Base-by-base conservation (phyloP, 345 rosid species). In the Aethionema arabicum region DNA sequence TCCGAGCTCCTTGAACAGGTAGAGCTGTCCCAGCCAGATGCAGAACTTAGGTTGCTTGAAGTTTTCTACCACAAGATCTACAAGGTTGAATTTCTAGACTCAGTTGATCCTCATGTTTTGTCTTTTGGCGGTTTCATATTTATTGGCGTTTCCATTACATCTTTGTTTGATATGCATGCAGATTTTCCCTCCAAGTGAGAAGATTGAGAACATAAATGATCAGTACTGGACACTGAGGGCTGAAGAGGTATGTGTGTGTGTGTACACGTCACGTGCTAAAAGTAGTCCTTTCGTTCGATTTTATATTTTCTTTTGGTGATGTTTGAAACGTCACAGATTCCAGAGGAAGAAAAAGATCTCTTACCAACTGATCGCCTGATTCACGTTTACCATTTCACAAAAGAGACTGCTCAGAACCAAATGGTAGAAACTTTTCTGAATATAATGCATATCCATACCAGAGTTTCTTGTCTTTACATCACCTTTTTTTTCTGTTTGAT, bases 221-320 rank as follows among this genome's bases (percentile, higher is more conserved):
- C 96, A 90, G 72, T 93, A 90, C 73, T 93, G 97, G 99, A 93
- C 97, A 33, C 64, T 93, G 40, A 90, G 99, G 8, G 97, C 96
- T 58, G 99, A 93, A 67, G 99, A 93, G 99, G 99, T 72, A 76
- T 67, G 72, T 76, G 45, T 13, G 29, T 38, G 32, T 43, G 46
- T 52, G 27, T 21, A 21, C 71, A 65, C 67, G 32, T 45, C 48
- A 21, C 27, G 27, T 21, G 27, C 2, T 21, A 21, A 21, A 21
- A 21, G 27, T 21, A 21, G 27, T 21, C 2, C 2, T 21, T 21
- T 55, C 45, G 13, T 39, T 50, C 36, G 8, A 8, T 31, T 13
- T 53, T 64, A 49, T 66, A 4, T 32, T 55, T 32, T 32, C 32
- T 15, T 51, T 31, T 33, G 46, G 52, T 27, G 42, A 42, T 56